Evolutionary conservation across 176 grass and related monocot species (phyloP).

Genomic region (Hordeum vulgare): DNA sequence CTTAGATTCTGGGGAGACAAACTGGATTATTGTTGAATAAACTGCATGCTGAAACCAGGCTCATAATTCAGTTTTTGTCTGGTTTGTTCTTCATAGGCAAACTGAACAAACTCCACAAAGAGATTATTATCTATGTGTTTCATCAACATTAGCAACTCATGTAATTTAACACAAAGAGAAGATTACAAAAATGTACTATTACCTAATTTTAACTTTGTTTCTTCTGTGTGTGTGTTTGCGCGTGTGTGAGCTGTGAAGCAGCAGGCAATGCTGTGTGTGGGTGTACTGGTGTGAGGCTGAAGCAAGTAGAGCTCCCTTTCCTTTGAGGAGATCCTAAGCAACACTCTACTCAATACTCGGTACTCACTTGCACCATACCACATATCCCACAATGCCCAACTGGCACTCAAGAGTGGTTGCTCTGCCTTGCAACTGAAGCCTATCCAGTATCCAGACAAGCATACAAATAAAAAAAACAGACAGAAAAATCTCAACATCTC

Average conservation of each 20-base stretch:
- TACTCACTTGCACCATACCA: constrained; percentile 4
- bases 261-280: not conserved
- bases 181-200: not conserved
- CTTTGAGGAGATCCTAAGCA: constrained; percentile 7
- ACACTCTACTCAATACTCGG: not conserved
- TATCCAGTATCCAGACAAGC: not conserved
- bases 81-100: not conserved
- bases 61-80: not conserved
- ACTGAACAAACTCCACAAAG: not conserved
- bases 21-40: not conserved
- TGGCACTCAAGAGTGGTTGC: not conserved
- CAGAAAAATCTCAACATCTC: not conserved
- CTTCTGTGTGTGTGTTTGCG: not conserved
- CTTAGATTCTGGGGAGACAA: not conserved
- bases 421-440: constrained; percentile 26
- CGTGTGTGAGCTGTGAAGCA: not conserved
- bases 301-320: constrained; percentile 10
- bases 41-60: not conserved
- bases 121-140: not conserved
- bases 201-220: not conserved
- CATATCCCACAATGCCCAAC: constrained; percentile 3
- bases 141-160: not conserved
- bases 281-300: constrained; percentile 18
- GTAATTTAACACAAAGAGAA: not conserved
- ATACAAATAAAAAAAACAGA: not conserved